Percentiles rank a stretch among this genome's conserved stretches.
These are phyloP conservation scores for Plenodomus lindquistii DNA, from an alignment of 2,329 filamentous ascomycete genomes.

Conservation along the genomic window DNA sequence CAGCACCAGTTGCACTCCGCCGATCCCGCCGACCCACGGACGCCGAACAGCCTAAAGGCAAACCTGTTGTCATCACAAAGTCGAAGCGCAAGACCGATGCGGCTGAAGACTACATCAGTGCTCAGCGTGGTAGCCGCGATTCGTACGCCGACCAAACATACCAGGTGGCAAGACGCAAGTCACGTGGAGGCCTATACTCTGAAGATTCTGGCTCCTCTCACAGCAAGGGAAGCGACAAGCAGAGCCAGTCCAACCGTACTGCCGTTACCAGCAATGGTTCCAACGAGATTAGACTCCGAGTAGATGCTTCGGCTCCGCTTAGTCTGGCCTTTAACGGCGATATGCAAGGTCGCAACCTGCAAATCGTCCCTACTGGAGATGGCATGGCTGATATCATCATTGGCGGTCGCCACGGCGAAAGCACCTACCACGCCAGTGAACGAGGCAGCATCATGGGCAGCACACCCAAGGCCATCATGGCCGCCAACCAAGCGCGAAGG, in stretches of 20 bases:
- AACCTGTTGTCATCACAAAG: slow-evolving; percentile 20
- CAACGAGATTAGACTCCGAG: slow-evolving; percentile 42
- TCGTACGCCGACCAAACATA: slow-evolving; percentile 34
- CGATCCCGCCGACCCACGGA: slow-evolving; percentile 30
- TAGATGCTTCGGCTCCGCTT: slow-evolving; percentile 37
- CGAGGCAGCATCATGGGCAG: slow-evolving; percentile 27
- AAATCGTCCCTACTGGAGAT: slow-evolving; percentile 37
- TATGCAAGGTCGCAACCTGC: slow-evolving; percentile 43
- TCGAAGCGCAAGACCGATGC: slow-evolving; percentile 16
- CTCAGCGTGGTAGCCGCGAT: slow-evolving; percentile 30
- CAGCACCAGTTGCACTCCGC: slow-evolving; percentile 10
- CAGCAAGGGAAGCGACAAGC: slow-evolving; percentile 29
- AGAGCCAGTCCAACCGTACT: slow-evolving; percentile 33
- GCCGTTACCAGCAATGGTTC: slow-evolving; percentile 31
- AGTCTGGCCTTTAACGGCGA: slow-evolving; percentile 43
- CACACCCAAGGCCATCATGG: slow-evolving; percentile 20
- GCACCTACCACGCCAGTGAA: slow-evolving; percentile 32
- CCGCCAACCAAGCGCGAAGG: slow-evolving; percentile 23
- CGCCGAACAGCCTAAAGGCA: slow-evolving; percentile 18
- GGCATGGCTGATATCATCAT: slow-evolving; percentile 45
- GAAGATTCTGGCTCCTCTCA: slow-evolving; percentile 35
- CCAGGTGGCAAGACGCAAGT: slow-evolving; percentile 32
- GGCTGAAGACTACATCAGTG: slow-evolving; percentile 38
- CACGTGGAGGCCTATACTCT: slow-evolving; percentile 29
- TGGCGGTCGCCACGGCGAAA: slow-evolving; percentile 29